A percentile compares a stretch with the other conserved stretches of the same genome.
phyloP scores from a whole-genome alignment of 257 asterid genomes.

The Thymus mandschuricus region DNA sequence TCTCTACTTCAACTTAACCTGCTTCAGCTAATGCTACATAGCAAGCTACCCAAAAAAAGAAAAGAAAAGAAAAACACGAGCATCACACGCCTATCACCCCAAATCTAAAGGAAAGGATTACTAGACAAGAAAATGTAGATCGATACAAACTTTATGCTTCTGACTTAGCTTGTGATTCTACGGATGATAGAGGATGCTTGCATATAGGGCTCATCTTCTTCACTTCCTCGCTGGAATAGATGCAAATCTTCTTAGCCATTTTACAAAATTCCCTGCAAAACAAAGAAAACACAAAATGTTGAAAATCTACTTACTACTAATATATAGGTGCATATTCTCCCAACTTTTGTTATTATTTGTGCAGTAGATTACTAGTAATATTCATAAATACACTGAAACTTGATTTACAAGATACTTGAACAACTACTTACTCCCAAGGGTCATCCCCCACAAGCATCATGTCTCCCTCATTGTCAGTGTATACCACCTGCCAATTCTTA shows the following conservation, averaged over 20 bases:
- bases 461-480: conserved; percentile 77
- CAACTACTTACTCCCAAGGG: conserved; percentile 72
- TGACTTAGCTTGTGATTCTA: conserved; percentile 50
- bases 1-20: conserved; percentile 29
- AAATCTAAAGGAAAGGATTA: conserved; percentile 27
- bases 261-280: conserved; percentile 71
- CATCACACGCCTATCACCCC: conserved; percentile 27
- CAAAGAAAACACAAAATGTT: neutral
- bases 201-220: conserved; percentile 64
- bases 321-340: too few relatives aligned
- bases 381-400: neutral
- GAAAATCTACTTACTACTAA: too few relatives aligned
- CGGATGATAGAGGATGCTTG: conserved; percentile 51
- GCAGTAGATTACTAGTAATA: too few relatives aligned
- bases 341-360: too few relatives aligned
- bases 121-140: conserved; percentile 23
- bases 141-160: conserved; percentile 47
- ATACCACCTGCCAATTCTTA: conserved; percentile 72
- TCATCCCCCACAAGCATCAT: conserved; percentile 90
- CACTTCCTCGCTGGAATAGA: conserved; percentile 72
- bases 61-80: conserved; percentile 18
- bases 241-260: conserved; percentile 69
- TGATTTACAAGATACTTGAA: neutral
- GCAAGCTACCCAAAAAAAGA: conserved; percentile 23
- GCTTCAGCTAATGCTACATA: conserved; percentile 36